Evolutionary conservation across 2,329 filamentous ascomycete species (phyloP).

Genomic region (Fusarium agapanthi): DNA sequence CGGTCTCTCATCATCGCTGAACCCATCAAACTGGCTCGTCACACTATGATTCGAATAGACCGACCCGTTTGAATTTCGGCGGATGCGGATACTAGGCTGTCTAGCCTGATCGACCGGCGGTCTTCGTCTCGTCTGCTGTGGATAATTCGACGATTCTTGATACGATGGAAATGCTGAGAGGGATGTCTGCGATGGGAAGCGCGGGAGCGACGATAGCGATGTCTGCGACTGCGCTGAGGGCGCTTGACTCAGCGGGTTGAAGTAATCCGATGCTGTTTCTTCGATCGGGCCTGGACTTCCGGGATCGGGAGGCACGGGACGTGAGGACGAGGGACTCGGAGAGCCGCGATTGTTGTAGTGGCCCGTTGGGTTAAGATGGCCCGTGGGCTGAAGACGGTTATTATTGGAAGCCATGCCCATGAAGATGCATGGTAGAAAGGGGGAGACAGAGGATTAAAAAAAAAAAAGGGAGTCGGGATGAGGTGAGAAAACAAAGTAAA

Average conservation of each 20-base stretch:
- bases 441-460: too few relatives aligned
- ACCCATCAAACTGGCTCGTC: constrained; percentile 13
- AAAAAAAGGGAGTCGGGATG: background rate
- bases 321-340: constrained; percentile 31
- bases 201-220: constrained; percentile 22
- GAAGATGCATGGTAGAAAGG: constrained; percentile 15
- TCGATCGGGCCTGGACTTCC: constrained; percentile 31
- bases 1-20: constrained; percentile 36
- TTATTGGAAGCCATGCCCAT: constrained; percentile 37
- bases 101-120: constrained; percentile 29
- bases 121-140: constrained; percentile 11
- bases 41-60: constrained; percentile 26
- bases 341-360: constrained; percentile 6
- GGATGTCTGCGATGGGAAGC: constrained; percentile 20
- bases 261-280: constrained; percentile 39
- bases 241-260: constrained; percentile 33
- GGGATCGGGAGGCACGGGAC: constrained; percentile 13
- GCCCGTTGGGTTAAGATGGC: constrained; percentile 21
- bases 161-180: constrained; percentile 26
- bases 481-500: background rate
- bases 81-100: constrained; percentile 40
- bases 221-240: constrained; percentile 38
- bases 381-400: constrained; percentile 27
- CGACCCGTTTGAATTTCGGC: constrained; percentile 38
- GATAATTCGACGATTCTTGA: background rate